Base-by-base conservation (phyloP, 1,139 yeast species). In the Saccharomyces pastorianus region DNA sequence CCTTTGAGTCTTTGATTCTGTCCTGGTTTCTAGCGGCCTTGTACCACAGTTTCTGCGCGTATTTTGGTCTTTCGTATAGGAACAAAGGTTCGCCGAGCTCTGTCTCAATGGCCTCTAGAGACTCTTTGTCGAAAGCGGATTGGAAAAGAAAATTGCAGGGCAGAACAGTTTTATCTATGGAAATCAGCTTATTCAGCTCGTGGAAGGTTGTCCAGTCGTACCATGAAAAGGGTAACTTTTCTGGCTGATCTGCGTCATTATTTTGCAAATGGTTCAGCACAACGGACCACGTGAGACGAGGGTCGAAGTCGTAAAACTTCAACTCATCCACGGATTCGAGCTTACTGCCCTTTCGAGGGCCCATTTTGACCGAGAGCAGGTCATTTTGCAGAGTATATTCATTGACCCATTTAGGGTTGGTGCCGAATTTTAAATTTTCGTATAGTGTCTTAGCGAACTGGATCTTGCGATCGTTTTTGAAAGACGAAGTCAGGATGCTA, bases 141-240 rank as follows among this genome's bases (percentile, higher is more conserved):
- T 57, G 57, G 38, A 48, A 59, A 13, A 55, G 46, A 8, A 57
- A 55, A 25, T 47, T 49, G 53, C 58, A 61, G n/a, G 25, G 44
- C 9, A 55, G 20, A 9, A 27, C 29, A n/a, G 52, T 52, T 6
- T 59, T 49, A 44, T 49, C 51, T 2, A 61, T 47, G 4, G 64
- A 53, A 4, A 61, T 38, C 8, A 55, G 50, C 53, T 61, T 63
- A 53, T 65, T 64, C 47, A 57, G 60, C 32, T 55, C 56, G 20
- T 59, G 59, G 53, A 59, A 63, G 50, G 61, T 65, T 1, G 62
- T 56, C 61, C 64, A 64, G 50, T 65, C 69, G 47, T 65, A 65
- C 69, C 69, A 65, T 3, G 64, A 62, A 47, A 64, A 64, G 60
- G 51, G 44, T 2, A 38, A 23, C 9, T 20, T 13, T 13, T 32